A percentile compares a stretch with the other conserved stretches of the same genome.
These are phyloP conservation scores for Aspergillus tamarii DNA, from an alignment of 2,329 filamentous ascomycete species.

Conservation along the genomic window DNA sequence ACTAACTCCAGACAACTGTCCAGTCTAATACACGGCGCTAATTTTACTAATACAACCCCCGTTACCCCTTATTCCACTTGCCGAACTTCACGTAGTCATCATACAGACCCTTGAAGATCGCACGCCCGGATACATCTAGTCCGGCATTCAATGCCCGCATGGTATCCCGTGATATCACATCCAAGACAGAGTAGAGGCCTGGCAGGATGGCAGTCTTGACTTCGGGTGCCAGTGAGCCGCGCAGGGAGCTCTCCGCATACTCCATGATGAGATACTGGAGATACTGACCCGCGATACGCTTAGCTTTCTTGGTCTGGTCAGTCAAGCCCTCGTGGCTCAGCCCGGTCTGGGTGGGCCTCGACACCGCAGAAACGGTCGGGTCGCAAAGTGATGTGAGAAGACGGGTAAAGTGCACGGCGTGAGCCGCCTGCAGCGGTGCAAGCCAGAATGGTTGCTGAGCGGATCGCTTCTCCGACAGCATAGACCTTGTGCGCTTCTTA, in stretches of 20 bases:
- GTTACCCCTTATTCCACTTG: slow-evolving; percentile 50
- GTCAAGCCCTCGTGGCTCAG: slow-evolving; percentile 53
- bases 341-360: slow-evolving; percentile 36
- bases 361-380: slow-evolving; percentile 61
- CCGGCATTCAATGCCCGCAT: slow-evolving; percentile 56
- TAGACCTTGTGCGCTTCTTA: slow-evolving; percentile 35
- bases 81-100: slow-evolving; percentile 55
- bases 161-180: slow-evolving; percentile 55
- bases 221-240: slow-evolving; percentile 52
- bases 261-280: slow-evolving; percentile 61
- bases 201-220: slow-evolving; percentile 57
- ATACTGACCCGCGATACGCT: slow-evolving; percentile 60
- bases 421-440: slow-evolving; percentile 42
- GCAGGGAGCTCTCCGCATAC: slow-evolving; percentile 58
- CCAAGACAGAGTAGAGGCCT: slow-evolving; percentile 57
- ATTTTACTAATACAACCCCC: not conserved
- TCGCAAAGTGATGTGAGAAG: slow-evolving; percentile 64
- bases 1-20: not conserved
- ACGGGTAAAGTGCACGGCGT: slow-evolving; percentile 56
- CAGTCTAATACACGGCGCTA: not conserved
- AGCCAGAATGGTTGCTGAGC: slow-evolving; percentile 37
- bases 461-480: slow-evolving; percentile 27
- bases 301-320: slow-evolving; percentile 63
- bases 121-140: slow-evolving; percentile 55
- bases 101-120: slow-evolving; percentile 57